phyloP scores from a whole-genome alignment of 2,329 filamentous ascomycete genomes.

The Teratosphaeria viscida region DNA sequence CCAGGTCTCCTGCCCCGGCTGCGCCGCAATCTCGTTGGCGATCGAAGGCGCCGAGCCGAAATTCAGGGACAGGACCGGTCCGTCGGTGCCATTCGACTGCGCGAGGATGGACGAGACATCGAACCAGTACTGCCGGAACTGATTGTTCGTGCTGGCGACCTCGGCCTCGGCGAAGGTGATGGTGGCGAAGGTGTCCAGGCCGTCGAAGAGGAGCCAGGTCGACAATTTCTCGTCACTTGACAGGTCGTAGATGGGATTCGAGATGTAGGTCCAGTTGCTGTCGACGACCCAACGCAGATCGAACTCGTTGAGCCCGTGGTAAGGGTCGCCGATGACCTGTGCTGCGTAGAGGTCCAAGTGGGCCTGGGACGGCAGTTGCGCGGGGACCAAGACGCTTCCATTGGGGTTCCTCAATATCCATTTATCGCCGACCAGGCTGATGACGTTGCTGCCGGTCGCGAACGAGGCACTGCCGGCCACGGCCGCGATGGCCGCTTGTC shows the following conservation, averaged over 20 bases:
- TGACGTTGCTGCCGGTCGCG: slow-evolving; percentile 22
- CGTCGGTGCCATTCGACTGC: slow-evolving; percentile 27
- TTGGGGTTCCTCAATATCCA: slow-evolving; percentile 30
- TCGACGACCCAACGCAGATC: slow-evolving; percentile 49
- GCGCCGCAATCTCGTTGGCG: slow-evolving; percentile 41
- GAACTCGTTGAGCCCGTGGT: slow-evolving; percentile 50
- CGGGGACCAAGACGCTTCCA: slow-evolving; percentile 44
- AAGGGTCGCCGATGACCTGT: slow-evolving; percentile 43
- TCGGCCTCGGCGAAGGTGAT: slow-evolving; percentile 45
- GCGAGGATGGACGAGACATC: slow-evolving; percentile 41
- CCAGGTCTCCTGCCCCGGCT: slow-evolving; percentile 41
- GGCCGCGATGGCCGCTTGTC: not conserved
- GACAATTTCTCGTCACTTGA: slow-evolving; percentile 22
- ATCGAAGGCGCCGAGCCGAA: slow-evolving; percentile 49
- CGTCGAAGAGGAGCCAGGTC: slow-evolving; percentile 51
- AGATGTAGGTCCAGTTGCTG: slow-evolving; percentile 52
- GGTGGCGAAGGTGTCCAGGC: slow-evolving; percentile 50
- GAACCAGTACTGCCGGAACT: slow-evolving; percentile 53
- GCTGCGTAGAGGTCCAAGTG: slow-evolving; percentile 48
- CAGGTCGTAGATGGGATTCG: slow-evolving; percentile 34
- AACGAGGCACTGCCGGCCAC: not conserved
- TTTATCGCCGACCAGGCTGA: slow-evolving; percentile 30
- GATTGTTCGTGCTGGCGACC: slow-evolving; percentile 49
- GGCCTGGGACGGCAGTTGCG: slow-evolving; percentile 46
- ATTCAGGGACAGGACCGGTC: slow-evolving; percentile 38